A percentile compares a stretch with the other conserved stretches of the same genome.
Evolutionary conservation across 1,139 yeast species (phyloP).

Genomic region (Hansenula sp.): DNA sequence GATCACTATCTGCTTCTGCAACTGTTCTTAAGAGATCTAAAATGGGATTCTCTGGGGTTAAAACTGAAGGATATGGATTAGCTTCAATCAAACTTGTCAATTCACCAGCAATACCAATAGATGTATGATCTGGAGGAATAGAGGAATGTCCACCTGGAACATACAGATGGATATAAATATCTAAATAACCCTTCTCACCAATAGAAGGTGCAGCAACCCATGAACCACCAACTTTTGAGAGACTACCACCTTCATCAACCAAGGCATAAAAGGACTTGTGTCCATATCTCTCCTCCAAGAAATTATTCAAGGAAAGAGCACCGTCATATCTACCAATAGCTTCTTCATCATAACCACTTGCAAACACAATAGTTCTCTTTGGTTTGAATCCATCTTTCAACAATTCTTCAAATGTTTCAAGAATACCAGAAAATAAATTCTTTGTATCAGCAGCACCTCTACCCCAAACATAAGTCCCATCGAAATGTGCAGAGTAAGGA

Average conservation of each 20-base stretch:
- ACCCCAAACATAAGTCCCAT: constrained; percentile 22
- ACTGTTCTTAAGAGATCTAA: constrained; percentile 28
- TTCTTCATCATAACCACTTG: constrained; percentile 65
- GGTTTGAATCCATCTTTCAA: constrained; percentile 37
- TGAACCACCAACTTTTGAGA: constrained; percentile 33
- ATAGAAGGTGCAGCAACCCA: constrained; percentile 50
- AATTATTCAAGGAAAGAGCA: constrained; percentile 36
- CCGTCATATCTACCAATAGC: constrained; percentile 43
- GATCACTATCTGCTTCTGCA: constrained; percentile 22
- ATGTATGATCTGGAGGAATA: constrained; percentile 63
- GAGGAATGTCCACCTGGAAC: constrained; percentile 73
- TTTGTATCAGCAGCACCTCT: constrained; percentile 59
- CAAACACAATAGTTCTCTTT: constrained; percentile 42
- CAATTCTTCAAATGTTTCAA: constrained; percentile 47
- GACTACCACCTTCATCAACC: constrained; percentile 48
- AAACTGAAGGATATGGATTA: constrained; percentile 40
- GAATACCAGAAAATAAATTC: constrained; percentile 41
- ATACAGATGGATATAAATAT: constrained; percentile 40
- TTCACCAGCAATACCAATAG: constrained; percentile 65
- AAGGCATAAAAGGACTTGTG: constrained; percentile 42
- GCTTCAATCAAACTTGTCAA: constrained; percentile 46
- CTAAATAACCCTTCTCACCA: constrained; percentile 64
- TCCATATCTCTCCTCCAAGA: constrained; percentile 42
- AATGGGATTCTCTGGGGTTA: constrained; percentile 47
- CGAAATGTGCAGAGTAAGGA: constrained; percentile 68